phyloP scores from a whole-genome alignment of 164 flowering plant genomes.

The Platanus orientalis region DNA sequence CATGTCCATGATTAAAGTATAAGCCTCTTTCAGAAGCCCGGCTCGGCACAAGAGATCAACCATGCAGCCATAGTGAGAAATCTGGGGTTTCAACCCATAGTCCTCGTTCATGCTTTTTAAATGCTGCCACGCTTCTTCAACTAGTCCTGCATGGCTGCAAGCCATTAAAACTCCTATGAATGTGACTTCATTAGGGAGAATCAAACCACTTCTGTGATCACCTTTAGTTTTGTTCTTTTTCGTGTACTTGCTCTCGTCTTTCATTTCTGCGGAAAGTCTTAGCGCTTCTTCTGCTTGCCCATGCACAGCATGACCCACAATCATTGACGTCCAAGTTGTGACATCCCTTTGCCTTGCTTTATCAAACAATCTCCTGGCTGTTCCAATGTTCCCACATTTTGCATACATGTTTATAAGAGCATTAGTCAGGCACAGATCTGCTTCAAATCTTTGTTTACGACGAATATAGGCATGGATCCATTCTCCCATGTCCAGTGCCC shows the following conservation, averaged over 20 bases:
- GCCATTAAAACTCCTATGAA: slow-evolving; percentile 1
- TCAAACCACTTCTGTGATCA: neutral
- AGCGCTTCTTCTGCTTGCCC: neutral
- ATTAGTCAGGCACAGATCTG: neutral
- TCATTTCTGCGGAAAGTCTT: neutral
- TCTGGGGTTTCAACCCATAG: neutral
- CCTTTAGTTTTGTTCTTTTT: neutral
- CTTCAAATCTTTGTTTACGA: neutral
- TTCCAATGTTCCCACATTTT: neutral
- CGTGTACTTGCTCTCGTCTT: neutral
- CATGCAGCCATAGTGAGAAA: slow-evolving; percentile 2
- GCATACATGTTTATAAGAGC: neutral
- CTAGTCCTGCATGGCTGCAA: neutral
- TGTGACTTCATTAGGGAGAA: neutral
- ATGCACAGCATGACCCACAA: neutral
- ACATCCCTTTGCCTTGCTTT: neutral
- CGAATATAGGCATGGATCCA: neutral
- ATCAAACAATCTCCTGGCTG: neutral
- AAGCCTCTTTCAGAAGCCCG: neutral
- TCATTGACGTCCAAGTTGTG: neutral
- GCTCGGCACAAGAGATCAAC: neutral
- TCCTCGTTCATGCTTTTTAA: neutral
- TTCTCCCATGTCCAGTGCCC: neutral
- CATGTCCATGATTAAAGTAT: neutral
- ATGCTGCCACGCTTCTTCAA: neutral